A percentile compares a stretch with the other conserved stretches of the same genome.
Evolutionary conservation across 805 yeast genomes (phyloP).

Genomic region (Candida gorgasii): DNA sequence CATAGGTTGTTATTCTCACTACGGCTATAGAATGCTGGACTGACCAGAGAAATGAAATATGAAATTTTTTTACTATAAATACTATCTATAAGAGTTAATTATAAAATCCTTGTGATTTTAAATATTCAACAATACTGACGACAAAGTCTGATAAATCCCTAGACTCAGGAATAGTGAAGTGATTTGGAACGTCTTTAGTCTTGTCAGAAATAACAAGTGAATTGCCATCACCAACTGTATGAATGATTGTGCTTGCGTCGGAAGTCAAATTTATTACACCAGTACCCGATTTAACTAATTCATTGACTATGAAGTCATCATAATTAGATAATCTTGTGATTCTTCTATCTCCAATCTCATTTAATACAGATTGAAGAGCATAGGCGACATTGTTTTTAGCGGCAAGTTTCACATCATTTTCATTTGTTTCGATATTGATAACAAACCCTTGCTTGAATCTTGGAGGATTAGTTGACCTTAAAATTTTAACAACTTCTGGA

Average conservation of each 20-base stretch:
- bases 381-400: conserved; percentile 55
- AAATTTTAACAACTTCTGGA: conserved; percentile 90
- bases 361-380: conserved; percentile 86
- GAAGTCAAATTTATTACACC: conserved; percentile 61
- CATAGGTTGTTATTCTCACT: too few relatives aligned
- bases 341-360: conserved; percentile 84
- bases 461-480: conserved; percentile 92
- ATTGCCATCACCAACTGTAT: conserved; percentile 54
- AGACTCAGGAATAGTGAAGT: conserved; percentile 15
- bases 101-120: conserved; percentile 76
- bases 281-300: conserved; percentile 84
- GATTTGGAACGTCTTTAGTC: conserved; percentile 12
- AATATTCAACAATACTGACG: conserved; percentile 66
- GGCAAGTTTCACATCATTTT: conserved; percentile 53
- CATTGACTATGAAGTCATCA: conserved; percentile 58
- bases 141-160: conserved; percentile 48
- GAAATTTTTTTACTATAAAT: too few relatives aligned
- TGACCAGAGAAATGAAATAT: too few relatives aligned
- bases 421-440: conserved; percentile 50
- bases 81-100: neutral
- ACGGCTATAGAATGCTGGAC: too few relatives aligned
- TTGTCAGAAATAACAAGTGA: conserved; percentile 40
- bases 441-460: conserved; percentile 88
- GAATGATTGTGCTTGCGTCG: conserved; percentile 40
- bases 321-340: conserved; percentile 54